These are phyloP conservation scores for Cucurbita argyrosperma DNA, from an alignment of 306 rosid genomes.

Conservation along the genomic window DNA sequence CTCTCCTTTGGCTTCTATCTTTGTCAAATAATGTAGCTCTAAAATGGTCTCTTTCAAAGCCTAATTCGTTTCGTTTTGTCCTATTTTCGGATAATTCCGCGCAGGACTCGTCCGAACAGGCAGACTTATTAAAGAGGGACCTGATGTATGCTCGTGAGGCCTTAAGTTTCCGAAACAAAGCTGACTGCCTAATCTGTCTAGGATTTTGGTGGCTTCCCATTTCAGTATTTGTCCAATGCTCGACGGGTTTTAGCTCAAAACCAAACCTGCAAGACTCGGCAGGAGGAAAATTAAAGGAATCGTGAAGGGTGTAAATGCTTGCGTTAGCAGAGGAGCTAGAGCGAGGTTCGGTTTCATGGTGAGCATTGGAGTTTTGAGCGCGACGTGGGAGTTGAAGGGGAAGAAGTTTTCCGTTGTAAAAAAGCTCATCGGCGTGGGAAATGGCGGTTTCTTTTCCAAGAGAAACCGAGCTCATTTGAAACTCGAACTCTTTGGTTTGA, in stretches of 20 bases:
- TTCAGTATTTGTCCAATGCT: slow-evolving; percentile 17
- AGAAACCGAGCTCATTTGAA: slow-evolving; percentile 52
- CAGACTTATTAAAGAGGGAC: slow-evolving; percentile 51
- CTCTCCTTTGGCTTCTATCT: slow-evolving; percentile 34
- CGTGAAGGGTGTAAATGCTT: slow-evolving; percentile 22
- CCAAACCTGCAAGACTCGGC: slow-evolving; percentile 67
- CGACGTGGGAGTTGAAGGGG: slow-evolving; percentile 97
- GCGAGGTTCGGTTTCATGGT: neutral
- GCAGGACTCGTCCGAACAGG: slow-evolving; percentile 36
- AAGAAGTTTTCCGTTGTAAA: slow-evolving; percentile 86
- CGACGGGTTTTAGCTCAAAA: slow-evolving; percentile 45
- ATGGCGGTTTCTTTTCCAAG: slow-evolving; percentile 21
- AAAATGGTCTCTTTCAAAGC: slow-evolving; percentile 20
- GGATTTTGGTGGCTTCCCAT: slow-evolving; percentile 25
- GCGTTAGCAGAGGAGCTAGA: slow-evolving; percentile 13
- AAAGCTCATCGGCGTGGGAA: slow-evolving; percentile 87
- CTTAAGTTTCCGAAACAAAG: slow-evolving; percentile 44
- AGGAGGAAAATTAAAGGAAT: slow-evolving; percentile 20
- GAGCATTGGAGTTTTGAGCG: slow-evolving; percentile 21
- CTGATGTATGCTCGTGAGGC: slow-evolving; percentile 51
- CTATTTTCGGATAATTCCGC: slow-evolving; percentile 24
- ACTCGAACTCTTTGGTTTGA: slow-evolving; percentile 71
- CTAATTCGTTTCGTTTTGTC: slow-evolving; percentile 25
- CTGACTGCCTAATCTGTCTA: slow-evolving; percentile 43
- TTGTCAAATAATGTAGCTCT: neutral